These are phyloP conservation scores for Penicillium roqueforti DNA, from an alignment of 495 filamentous ascomycete genomes.

Conservation along the genomic window DNA sequence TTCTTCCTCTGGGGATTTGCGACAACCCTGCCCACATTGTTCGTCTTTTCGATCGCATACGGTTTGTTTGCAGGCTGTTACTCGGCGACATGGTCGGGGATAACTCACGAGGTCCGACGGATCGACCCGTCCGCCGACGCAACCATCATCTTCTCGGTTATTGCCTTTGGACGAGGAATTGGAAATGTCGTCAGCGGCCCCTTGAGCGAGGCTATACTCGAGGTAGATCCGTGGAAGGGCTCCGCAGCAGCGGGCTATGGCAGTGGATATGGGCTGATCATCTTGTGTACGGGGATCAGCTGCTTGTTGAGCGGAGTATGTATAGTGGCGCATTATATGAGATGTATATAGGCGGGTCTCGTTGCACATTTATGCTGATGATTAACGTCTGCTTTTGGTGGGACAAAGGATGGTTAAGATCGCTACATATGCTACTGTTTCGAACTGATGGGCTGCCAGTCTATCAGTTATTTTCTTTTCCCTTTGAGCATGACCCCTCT, in stretches of 20 bases:
- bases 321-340: slow-evolving; percentile 17
- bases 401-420: not conserved
- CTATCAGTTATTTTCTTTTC: not conserved
- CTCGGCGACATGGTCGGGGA: slow-evolving; percentile 54
- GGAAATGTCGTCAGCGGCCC: slow-evolving; percentile 56
- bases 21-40: slow-evolving; percentile 44
- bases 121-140: slow-evolving; percentile 36
- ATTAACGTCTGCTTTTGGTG: not conserved
- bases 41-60: slow-evolving; percentile 56
- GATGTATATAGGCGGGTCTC: slow-evolving; percentile 4
- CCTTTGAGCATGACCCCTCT: not conserved
- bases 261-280: slow-evolving; percentile 36
- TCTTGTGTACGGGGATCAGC: slow-evolving; percentile 38
- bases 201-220: slow-evolving; percentile 52
- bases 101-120: slow-evolving; percentile 48
- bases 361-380: not conserved
- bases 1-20: slow-evolving; percentile 65
- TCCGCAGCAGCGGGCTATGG: slow-evolving; percentile 34
- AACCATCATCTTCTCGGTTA: slow-evolving; percentile 51
- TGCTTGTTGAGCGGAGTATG: slow-evolving; percentile 32
- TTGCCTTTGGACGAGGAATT: slow-evolving; percentile 57
- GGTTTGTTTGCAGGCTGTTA: slow-evolving; percentile 61
- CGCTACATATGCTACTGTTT: not conserved
- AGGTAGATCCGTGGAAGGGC: slow-evolving; percentile 18
- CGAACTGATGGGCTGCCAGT: not conserved